Conservation (phyloP, 768 basidiomycete genomes). For the Favolaschia claudopus region DNA sequence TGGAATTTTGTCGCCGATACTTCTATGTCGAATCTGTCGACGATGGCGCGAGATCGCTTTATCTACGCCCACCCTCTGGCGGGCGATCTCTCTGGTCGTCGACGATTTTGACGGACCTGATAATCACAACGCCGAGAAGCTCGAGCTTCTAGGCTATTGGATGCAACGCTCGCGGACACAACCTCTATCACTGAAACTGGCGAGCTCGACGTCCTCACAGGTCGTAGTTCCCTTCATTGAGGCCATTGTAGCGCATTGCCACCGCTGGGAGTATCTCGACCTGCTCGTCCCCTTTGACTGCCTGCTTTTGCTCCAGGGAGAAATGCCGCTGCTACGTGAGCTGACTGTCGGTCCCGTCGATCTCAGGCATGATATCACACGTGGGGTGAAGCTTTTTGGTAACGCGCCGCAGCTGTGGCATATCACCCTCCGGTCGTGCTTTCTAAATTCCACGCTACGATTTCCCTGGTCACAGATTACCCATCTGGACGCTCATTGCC, state of each 20-base stretch:
- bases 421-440: neutral
- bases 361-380: neutral
- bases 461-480: slow-evolving; percentile 1
- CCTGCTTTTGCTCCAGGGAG: neutral
- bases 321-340: neutral
- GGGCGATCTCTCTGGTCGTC: too few relatives aligned
- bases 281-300: neutral
- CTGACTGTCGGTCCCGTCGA: too few relatives aligned
- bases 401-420: neutral
- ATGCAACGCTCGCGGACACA: too few relatives aligned
- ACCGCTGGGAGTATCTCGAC: neutral
- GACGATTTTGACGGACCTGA: too few relatives aligned
- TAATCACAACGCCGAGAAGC: too few relatives aligned
- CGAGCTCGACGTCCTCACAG: too few relatives aligned
- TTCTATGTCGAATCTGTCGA: neutral
- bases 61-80: neutral
- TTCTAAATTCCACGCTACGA: neutral
- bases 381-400: neutral
- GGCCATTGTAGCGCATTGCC: neutral
- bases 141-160: too few relatives aligned
- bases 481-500: neutral
- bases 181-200: too few relatives aligned
- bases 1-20: neutral
- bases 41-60: neutral
- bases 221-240: too few relatives aligned